phyloP scores from a whole-genome alignment of 371 early-diverging fungal species.

The Mucor irregularis region DNA sequence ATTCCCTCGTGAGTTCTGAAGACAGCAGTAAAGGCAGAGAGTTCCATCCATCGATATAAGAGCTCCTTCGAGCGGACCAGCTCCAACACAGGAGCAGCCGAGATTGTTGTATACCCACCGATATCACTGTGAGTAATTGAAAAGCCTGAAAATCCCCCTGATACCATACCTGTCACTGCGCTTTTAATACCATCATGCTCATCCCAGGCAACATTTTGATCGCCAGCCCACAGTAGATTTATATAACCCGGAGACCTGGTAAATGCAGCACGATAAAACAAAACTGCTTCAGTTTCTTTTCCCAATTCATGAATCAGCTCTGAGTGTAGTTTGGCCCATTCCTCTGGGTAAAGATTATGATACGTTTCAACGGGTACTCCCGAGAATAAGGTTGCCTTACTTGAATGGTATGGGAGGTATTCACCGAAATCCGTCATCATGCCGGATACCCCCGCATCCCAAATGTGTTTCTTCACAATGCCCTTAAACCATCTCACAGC shows the following conservation, averaged over 20 bases:
- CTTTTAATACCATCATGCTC: constrained; percentile 39
- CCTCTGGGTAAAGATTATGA: constrained; percentile 36
- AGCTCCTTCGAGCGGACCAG: constrained; percentile 38
- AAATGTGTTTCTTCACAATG: constrained; percentile 34
- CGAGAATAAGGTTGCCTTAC: not conserved
- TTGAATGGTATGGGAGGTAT: constrained; percentile 26
- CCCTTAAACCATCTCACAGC: constrained; percentile 35
- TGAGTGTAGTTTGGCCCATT: constrained; percentile 29
- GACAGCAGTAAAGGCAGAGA: constrained; percentile 45
- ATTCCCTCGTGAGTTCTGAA: constrained; percentile 50
- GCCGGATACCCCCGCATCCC: constrained; percentile 31
- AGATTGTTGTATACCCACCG: constrained; percentile 44
- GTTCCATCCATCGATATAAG: constrained; percentile 52
- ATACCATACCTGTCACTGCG: constrained; percentile 48
- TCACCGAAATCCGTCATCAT: constrained; percentile 39
- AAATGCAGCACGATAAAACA: constrained; percentile 31
- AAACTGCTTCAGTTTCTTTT: constrained; percentile 25
- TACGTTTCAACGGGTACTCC: constrained; percentile 20
- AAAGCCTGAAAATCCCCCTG: constrained; percentile 47
- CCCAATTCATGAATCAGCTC: constrained; percentile 27
- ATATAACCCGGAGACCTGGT: constrained; percentile 31
- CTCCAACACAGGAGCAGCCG: constrained; percentile 25
- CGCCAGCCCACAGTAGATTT: constrained; percentile 39
- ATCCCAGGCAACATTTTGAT: constrained; percentile 41
- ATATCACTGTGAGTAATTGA: constrained; percentile 46